Conservation (phyloP, 768 basidiomycete species). For the Polyporus arcularius region DNA sequence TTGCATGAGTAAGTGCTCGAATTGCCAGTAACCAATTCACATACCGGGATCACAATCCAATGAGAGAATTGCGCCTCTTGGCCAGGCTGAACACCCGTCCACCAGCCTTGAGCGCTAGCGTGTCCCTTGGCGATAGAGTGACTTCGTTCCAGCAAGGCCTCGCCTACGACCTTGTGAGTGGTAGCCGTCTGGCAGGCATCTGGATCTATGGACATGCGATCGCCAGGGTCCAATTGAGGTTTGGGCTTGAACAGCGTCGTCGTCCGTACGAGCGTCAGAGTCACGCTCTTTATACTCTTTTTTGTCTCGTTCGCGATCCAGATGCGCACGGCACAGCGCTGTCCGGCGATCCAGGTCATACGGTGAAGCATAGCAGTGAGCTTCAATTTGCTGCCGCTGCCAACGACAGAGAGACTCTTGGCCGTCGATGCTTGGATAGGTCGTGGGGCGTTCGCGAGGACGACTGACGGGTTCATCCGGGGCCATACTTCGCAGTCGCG, state of each 20-base stretch:
- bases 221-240: conserved; percentile 33
- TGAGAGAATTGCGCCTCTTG: conserved; percentile 66
- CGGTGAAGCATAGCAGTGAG: conserved; percentile 72
- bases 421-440: conserved; percentile 60
- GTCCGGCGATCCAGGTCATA: conserved; percentile 79
- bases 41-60: conserved; percentile 71
- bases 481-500: conserved; percentile 82
- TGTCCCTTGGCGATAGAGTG: conserved; percentile 63
- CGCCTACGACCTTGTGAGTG: conserved; percentile 62
- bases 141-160: conserved; percentile 65
- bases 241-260: conserved; percentile 66
- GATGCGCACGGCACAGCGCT: conserved; percentile 69
- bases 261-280: conserved; percentile 64
- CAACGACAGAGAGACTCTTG: conserved; percentile 61
- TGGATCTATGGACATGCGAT: conserved; percentile 39
- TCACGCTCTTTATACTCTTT: conserved; percentile 65
- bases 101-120: conserved; percentile 87
- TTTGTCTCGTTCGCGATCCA: conserved; percentile 66
- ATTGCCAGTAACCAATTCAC: too few relatives aligned
- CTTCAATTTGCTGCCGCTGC: conserved; percentile 50
- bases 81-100: conserved; percentile 74
- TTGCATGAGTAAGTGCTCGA: too few relatives aligned
- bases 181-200: conserved; percentile 68
- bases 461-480: conserved; percentile 57
- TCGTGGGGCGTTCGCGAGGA: conserved; percentile 60